phyloP scores from a whole-genome alignment of 2,329 filamentous ascomycete genomes.

The Colletotrichum sp. region DNA sequence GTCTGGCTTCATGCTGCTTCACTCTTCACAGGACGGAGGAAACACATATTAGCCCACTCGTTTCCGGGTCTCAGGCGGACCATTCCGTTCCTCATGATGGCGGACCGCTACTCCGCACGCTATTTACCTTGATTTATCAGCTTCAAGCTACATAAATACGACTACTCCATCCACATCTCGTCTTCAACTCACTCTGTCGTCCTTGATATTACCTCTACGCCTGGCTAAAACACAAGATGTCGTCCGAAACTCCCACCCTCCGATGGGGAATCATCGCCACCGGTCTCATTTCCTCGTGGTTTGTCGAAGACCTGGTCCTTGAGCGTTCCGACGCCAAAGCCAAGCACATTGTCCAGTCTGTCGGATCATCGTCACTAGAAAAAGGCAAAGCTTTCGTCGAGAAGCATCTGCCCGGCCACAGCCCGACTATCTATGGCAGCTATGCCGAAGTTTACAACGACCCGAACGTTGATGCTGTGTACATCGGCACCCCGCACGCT shows the following conservation, averaged over 20 bases:
- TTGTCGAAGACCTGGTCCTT: constrained; percentile 44
- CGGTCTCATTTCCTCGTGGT: constrained; percentile 29
- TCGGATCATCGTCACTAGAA: constrained; percentile 43
- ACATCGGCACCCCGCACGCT: constrained; percentile 49
- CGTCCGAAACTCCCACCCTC: constrained; percentile 23
- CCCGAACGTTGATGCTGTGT: constrained; percentile 47
- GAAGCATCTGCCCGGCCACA: constrained; percentile 30
- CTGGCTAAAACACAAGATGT: background rate
- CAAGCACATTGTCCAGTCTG: constrained; percentile 44
- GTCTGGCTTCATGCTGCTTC: background rate
- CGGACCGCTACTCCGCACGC: background rate
- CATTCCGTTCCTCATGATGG: background rate
- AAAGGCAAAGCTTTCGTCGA: constrained; percentile 44
- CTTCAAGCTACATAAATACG: background rate
- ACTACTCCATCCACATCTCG: background rate
- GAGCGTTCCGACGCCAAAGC: constrained; percentile 37
- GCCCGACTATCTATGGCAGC: constrained; percentile 39
- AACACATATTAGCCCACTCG: background rate
- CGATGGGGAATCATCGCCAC: constrained; percentile 38
- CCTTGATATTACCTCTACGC: background rate
- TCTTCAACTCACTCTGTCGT: background rate
- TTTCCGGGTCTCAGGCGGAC: background rate
- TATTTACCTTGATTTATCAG: background rate
- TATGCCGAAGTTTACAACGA: constrained; percentile 46
- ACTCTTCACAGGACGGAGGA: background rate